A percentile compares a stretch with the other conserved stretches of the same genome.
Evolutionary conservation across 768 basidiomycete genomes (phyloP).

Genomic region (Galerina marginata): DNA sequence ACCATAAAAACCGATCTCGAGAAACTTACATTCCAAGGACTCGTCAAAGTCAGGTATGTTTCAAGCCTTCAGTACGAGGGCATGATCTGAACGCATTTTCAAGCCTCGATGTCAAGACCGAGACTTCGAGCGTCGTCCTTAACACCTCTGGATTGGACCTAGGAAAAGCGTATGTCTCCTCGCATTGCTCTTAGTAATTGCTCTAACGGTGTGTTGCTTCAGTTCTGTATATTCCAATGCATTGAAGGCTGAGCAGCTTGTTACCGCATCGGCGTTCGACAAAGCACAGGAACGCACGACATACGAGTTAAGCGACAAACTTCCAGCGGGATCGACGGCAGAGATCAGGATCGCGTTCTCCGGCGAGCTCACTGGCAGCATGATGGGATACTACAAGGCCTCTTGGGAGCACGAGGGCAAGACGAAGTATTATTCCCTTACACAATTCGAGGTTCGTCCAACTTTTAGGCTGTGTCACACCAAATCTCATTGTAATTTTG

Average conservation of each 20-base stretch:
- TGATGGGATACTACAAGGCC: conserved; percentile 87
- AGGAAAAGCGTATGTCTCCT: conserved; percentile 48
- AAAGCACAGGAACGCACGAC: conserved; percentile 66
- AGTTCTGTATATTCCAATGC: conserved; percentile 60
- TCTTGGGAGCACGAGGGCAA: conserved; percentile 66
- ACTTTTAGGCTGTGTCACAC: not conserved
- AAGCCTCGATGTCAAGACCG: conserved; percentile 67
- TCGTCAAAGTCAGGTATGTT: conserved; percentile 70
- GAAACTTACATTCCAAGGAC: conserved; percentile 75
- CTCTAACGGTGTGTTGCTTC: not conserved
- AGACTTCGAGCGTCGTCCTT: conserved; percentile 66
- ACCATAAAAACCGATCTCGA: conserved; percentile 84
- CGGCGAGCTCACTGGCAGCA: conserved; percentile 67
- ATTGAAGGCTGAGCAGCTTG: conserved; percentile 50
- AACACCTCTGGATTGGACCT: conserved; percentile 69
- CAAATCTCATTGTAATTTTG: not conserved
- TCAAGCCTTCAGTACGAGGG: not conserved
- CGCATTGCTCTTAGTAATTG: conserved; percentile 31
- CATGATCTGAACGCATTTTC: conserved; percentile 1
- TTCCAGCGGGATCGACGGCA: conserved; percentile 75
- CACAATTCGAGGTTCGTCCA: conserved; percentile 79
- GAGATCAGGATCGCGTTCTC: conserved; percentile 72
- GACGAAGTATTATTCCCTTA: conserved; percentile 74
- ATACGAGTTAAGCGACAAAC: conserved; percentile 57
- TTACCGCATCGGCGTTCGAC: conserved; percentile 59